Percentiles rank a stretch among this genome's conserved stretches.
Conservation (phyloP, 2,329 filamentous ascomycete genomes). For the Mycosphaerella arachidis region DNA sequence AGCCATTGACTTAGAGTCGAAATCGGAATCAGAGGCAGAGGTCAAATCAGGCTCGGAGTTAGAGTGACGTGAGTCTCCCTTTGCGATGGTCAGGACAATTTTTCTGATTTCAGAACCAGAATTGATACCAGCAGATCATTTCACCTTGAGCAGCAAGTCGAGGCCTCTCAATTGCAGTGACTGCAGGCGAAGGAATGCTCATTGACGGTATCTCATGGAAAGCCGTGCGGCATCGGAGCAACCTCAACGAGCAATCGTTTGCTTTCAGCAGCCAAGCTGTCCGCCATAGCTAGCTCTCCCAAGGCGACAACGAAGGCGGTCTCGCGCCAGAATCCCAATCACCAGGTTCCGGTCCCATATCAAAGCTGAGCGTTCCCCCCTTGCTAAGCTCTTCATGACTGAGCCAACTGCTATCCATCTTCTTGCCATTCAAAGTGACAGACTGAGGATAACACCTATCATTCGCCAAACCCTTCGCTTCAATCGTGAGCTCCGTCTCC, state of each 20-base stretch:
- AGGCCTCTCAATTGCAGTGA: no score
- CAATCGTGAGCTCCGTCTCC: constrained; percentile 11
- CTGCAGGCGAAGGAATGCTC: no score
- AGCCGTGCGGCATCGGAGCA: not conserved
- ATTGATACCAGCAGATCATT: no score
- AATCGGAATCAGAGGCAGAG: no score
- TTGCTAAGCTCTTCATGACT: constrained; percentile 12
- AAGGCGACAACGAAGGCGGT: constrained; percentile 11
- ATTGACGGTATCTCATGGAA: no score
- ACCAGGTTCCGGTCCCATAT: constrained; percentile 13
- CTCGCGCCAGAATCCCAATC: constrained; percentile 20
- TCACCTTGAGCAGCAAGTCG: no score
- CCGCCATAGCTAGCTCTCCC: not conserved
- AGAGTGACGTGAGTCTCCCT: no score
- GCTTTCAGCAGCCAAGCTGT: not conserved
- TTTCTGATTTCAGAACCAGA: no score
- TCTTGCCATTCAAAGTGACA: constrained; percentile 14
- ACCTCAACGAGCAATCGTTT: not conserved
- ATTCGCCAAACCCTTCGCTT: constrained; percentile 10
- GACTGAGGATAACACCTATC: constrained; percentile 16
- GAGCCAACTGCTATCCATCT: constrained; percentile 18
- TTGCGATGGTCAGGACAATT: no score
- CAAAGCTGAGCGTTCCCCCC: constrained; percentile 19
- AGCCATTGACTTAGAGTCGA: no score
- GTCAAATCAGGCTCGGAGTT: no score